These are phyloP conservation scores for Kalmusia sp. DNA, from an alignment of 2,329 filamentous ascomycete species.

Conservation along the genomic window DNA sequence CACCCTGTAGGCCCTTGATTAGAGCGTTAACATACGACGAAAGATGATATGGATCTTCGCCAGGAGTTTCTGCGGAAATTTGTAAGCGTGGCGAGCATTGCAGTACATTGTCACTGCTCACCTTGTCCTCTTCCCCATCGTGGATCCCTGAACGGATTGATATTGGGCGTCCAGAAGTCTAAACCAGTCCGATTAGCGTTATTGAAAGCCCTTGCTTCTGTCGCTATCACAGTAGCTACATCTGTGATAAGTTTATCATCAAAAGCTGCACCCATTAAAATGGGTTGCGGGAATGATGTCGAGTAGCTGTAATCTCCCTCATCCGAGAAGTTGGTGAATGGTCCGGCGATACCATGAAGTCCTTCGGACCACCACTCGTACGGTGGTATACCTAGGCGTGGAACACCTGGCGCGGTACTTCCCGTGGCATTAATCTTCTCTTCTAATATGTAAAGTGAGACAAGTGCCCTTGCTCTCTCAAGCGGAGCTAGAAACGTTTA, in stretches of 20 bases:
- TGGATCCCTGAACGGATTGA: constrained; percentile 34
- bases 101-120: neutral
- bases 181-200: constrained; percentile 63
- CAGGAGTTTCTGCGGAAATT: constrained; percentile 58
- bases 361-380: constrained; percentile 65
- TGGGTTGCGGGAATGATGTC: constrained; percentile 71
- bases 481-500: constrained; percentile 26
- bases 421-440: constrained; percentile 62
- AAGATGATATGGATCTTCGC: constrained; percentile 63
- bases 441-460: constrained; percentile 34
- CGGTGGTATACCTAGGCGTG: constrained; percentile 61
- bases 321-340: constrained; percentile 63
- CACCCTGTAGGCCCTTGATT: constrained; percentile 62
- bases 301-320: constrained; percentile 65
- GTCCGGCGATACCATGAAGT: constrained; percentile 65
- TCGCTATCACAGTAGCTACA: constrained; percentile 64
- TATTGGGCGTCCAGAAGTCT: constrained; percentile 71
- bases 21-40: constrained; percentile 61
- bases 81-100: neutral
- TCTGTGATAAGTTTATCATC: constrained; percentile 67
- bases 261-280: constrained; percentile 68
- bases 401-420: constrained; percentile 48
- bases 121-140: constrained; percentile 2
- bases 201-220: constrained; percentile 70
- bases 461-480: constrained; percentile 32